A percentile compares a stretch with the other conserved stretches of the same genome.
Conservation (phyloP, 345 rosid genomes). For the Mallotus nudiflorus region DNA sequence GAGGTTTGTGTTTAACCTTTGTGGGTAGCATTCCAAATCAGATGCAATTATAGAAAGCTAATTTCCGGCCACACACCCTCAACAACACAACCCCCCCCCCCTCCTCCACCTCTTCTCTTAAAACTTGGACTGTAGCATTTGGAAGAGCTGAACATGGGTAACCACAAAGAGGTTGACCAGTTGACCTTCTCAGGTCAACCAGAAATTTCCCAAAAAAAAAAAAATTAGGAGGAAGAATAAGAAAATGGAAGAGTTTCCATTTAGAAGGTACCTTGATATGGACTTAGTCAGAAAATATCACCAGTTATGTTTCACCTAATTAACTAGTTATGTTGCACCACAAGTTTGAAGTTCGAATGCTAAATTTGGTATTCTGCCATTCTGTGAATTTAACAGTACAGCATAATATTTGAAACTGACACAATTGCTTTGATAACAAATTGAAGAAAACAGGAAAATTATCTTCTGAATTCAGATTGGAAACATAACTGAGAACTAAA, state of each 20-base stretch:
- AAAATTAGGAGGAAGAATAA: background rate
- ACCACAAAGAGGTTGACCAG: background rate
- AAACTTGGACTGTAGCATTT: background rate
- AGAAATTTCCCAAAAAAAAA: background rate
- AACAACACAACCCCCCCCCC: too few relatives aligned
- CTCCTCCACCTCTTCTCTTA: too few relatives aligned
- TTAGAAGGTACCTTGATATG: background rate
- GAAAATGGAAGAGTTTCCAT: background rate
- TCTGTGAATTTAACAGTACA: background rate
- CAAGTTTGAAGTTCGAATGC: background rate
- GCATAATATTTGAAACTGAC: background rate
- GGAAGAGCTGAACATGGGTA: background rate
- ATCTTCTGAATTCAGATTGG: background rate
- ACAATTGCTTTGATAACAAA: background rate
- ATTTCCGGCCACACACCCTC: too few relatives aligned
- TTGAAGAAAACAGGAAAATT: background rate
- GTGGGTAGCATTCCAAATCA: background rate
- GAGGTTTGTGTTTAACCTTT: background rate
- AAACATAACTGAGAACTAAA: slow-evolving; percentile 5
- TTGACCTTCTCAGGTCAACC: slow-evolving; percentile 3
- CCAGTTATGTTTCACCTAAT: background rate
- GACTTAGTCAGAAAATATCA: background rate
- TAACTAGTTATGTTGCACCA: background rate
- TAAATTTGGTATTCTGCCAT: background rate
- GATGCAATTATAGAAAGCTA: background rate